These are phyloP conservation scores for Aspergillus texensis DNA, from an alignment of 2,329 filamentous ascomycete species.

Conservation along the genomic window DNA sequence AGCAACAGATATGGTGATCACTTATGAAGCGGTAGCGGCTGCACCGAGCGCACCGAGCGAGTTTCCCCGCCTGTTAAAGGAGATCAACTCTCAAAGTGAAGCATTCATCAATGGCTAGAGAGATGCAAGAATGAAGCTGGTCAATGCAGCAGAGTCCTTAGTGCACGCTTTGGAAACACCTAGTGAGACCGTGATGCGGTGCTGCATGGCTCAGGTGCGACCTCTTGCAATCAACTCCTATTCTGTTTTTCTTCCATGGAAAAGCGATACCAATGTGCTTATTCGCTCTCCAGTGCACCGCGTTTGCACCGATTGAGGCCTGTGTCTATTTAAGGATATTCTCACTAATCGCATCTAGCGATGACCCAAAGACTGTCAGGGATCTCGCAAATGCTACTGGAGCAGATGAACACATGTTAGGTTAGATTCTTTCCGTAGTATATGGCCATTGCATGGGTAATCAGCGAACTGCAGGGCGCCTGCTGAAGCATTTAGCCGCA, in stretches of 20 bases:
- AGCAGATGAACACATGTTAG: conserved; percentile 13
- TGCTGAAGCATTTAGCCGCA: conserved; percentile 20
- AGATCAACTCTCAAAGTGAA: conserved; percentile 20
- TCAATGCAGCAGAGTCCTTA: conserved; percentile 31
- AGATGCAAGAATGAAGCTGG: conserved; percentile 23
- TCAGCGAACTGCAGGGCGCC: conserved; percentile 2
- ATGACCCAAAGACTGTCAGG: conserved; percentile 15
- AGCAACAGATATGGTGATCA: too few relatives aligned
- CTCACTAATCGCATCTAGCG: conserved; percentile 4
- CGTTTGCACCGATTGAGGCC: conserved; percentile 18
- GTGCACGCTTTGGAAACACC: conserved; percentile 32
- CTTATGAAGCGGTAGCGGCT: not conserved
- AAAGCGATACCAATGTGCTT: too few relatives aligned
- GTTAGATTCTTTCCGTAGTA: not conserved
- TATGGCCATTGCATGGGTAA: not conserved
- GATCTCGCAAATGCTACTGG: conserved; percentile 16
- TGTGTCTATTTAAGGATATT: conserved; percentile 20
- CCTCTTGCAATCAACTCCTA: too few relatives aligned
- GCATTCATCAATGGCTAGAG: conserved; percentile 14
- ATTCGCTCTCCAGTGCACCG: conserved; percentile 7
- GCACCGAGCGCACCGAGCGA: conserved; percentile 9
- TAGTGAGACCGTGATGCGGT: conserved; percentile 30
- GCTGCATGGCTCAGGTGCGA: conserved; percentile 30
- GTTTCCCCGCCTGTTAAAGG: conserved; percentile 21
- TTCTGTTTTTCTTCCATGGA: too few relatives aligned